phyloP scores from a whole-genome alignment of 2,329 filamentous ascomycete genomes.

The Aspergillus costaricaensis region DNA sequence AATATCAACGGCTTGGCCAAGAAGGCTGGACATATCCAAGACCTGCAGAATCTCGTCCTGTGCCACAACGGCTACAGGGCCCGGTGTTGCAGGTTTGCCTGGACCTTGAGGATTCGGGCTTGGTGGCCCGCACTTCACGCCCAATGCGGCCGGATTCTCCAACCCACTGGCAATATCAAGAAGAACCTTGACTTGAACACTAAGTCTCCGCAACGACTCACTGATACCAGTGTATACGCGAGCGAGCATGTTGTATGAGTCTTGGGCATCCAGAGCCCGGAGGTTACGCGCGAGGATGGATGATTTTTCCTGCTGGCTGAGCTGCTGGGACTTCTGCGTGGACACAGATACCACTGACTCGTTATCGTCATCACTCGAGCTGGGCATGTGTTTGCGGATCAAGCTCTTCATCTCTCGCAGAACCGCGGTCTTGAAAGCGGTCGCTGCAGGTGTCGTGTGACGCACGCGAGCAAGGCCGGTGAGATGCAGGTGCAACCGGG shows the following conservation, averaged over 20 bases:
- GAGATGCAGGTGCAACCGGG: conserved; percentile 69
- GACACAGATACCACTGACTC: conserved; percentile 86
- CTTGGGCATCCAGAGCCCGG: conserved; percentile 76
- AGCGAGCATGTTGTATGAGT: conserved; percentile 79
- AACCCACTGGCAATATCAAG: conserved; percentile 79
- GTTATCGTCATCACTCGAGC: conserved; percentile 90
- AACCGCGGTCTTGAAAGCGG: conserved; percentile 79
- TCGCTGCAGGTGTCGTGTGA: conserved; percentile 77
- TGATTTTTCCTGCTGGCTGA: conserved; percentile 85
- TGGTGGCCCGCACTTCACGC: conserved; percentile 48
- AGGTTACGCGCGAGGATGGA: conserved; percentile 84
- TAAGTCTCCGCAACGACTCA: conserved; percentile 80
- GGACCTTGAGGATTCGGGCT: conserved; percentile 50
- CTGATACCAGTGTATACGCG: conserved; percentile 85
- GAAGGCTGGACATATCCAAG: conserved; percentile 65
- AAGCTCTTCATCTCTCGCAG: conserved; percentile 83
- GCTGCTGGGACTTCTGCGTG: conserved; percentile 68
- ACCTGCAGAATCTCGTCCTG: conserved; percentile 65
- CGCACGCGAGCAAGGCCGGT: conserved; percentile 78
- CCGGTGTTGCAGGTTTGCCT: conserved; percentile 40
- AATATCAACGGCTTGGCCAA: conserved; percentile 68
- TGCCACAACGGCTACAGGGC: conserved; percentile 32
- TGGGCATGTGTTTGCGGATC: conserved; percentile 82
- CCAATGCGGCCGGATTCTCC: conserved; percentile 42
- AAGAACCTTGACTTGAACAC: conserved; percentile 91